Base-by-base conservation (phyloP, 1,139 yeast species). In the Maudiozyma humilis region DNA sequence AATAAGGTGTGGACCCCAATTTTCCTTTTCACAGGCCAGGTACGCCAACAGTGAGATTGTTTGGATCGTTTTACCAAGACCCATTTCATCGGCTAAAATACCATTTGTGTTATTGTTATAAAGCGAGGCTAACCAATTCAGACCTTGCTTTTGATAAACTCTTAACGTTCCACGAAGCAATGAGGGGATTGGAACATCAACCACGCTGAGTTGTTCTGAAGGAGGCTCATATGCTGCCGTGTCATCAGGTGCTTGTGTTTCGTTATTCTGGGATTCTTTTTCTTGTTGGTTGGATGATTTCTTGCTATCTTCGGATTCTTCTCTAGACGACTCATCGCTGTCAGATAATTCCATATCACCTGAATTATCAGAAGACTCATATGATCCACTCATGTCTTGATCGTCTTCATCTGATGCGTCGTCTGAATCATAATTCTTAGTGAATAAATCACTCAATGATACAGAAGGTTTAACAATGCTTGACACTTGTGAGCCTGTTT, bases 61-160 rank as follows among this genome's bases (percentile, higher is more conserved):
- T 63, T 93, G 99, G 49, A 93, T 91, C 0, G 99, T 93, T 59
- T 87, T 87, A 57, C 99, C 99, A 41, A 93, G 73, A 46, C 99
- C 99, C 99, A 91, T 91, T 63, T 91, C 99, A 65, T 91, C 99
- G 0, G 99, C 99, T 41, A 93, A 73, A 45, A 93, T 93, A 49
- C 99, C 98, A 62, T 91, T 93, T 5, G 97, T 93, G 47, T 85
- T 80, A 58, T 87, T 87, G 59, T 87, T 86, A 66, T 89, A 91
- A 49, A 93, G 69, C 44, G 96, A 88, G 1, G 96, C 97, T 42
- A 93, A 69, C 99, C 98, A 93, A 55, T 93, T 94, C 38, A 93
- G 72, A 46, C 99, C 99, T 62, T 87, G 95, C 50, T 88, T 91
- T 63, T 93, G 98, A 57, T 93, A 93, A 6, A 81, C 89, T 61